Evolutionary conservation across 1,139 yeast species (phyloP).

Genomic region (Suhomyces bolitotheri): DNA sequence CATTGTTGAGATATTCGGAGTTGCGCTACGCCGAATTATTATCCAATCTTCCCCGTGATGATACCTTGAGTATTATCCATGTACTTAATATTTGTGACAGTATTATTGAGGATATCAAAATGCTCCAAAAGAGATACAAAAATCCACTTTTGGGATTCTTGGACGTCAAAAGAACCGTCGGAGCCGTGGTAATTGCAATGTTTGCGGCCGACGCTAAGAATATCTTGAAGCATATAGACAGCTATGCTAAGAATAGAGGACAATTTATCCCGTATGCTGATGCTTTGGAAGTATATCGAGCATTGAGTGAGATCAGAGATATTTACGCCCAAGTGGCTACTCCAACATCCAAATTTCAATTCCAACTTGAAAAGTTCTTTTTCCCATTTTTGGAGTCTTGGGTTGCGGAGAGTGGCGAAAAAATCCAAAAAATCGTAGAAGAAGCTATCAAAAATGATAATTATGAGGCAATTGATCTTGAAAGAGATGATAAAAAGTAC

Average conservation of each 20-base stretch:
- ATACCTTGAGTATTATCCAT: constrained; percentile 56
- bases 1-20: constrained; percentile 56
- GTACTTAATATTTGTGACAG: constrained; percentile 60
- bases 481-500: constrained; percentile 36
- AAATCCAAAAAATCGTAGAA: constrained; percentile 50
- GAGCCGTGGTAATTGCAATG: constrained; percentile 57
- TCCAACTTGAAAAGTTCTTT: constrained; percentile 61
- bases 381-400: constrained; percentile 58
- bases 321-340: constrained; percentile 53
- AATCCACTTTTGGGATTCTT: constrained; percentile 61
- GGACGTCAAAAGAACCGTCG: constrained; percentile 55
- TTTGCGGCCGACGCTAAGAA: constrained; percentile 65
- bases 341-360: constrained; percentile 39
- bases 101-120: constrained; percentile 51
- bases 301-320: constrained; percentile 55
- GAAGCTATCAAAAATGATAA: constrained; percentile 57
- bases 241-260: constrained; percentile 38
- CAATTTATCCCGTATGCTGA: constrained; percentile 55
- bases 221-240: constrained; percentile 57
- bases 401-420: constrained; percentile 54
- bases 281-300: constrained; percentile 59
- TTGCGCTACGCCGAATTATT: constrained; percentile 58
- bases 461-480: constrained; percentile 55
- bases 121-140: constrained; percentile 61
- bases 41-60: constrained; percentile 64